Percentiles rank a stretch among this genome's conserved stretches.
Conservation (phyloP, 768 basidiomycete genomes). For the Clitopilus passeckerianus region DNA sequence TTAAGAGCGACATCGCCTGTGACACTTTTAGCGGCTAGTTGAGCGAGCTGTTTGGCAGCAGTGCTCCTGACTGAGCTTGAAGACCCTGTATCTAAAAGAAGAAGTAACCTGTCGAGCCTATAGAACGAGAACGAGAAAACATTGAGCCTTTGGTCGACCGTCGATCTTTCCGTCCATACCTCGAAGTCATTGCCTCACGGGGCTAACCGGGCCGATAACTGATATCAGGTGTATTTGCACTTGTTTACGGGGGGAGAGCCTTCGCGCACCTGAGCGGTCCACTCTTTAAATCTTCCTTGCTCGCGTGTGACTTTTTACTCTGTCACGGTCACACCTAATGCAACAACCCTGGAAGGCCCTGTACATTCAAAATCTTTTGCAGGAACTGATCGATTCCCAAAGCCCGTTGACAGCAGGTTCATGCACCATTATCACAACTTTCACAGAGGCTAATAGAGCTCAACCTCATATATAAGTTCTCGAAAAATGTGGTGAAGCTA, state of each 20-base stretch:
- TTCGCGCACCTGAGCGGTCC: slow-evolving; percentile 35
- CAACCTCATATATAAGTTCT: not conserved
- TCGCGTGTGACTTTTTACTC: slow-evolving; percentile 26
- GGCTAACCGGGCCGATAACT: slow-evolving; percentile 45
- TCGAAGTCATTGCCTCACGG: slow-evolving; percentile 71
- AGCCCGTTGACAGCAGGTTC: slow-evolving; percentile 10
- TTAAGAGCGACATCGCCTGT: slow-evolving; percentile 71
- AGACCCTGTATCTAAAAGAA: slow-evolving; percentile 93
- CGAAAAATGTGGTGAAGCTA: not conserved
- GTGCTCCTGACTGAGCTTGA: slow-evolving; percentile 85
- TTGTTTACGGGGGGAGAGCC: slow-evolving; percentile 54
- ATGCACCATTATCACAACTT: not conserved
- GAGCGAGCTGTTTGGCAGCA: slow-evolving; percentile 95
- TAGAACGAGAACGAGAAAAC: not conserved
- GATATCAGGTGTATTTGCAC: slow-evolving; percentile 33
- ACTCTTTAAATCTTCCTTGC: slow-evolving; percentile 62
- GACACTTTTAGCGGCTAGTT: slow-evolving; percentile 83
- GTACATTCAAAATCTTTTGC: slow-evolving; percentile 9
- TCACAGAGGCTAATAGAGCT: not conserved
- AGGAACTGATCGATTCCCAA: slow-evolving; percentile 8
- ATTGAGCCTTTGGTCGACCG: not conserved
- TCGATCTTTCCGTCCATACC: slow-evolving; percentile 31
- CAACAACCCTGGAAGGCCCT: slow-evolving; percentile 14
- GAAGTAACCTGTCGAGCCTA: slow-evolving; percentile 95
- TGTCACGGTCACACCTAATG: slow-evolving; percentile 33